Conservation (phyloP, 2,329 filamentous ascomycete genomes). For the Claviceps digitariae region DNA sequence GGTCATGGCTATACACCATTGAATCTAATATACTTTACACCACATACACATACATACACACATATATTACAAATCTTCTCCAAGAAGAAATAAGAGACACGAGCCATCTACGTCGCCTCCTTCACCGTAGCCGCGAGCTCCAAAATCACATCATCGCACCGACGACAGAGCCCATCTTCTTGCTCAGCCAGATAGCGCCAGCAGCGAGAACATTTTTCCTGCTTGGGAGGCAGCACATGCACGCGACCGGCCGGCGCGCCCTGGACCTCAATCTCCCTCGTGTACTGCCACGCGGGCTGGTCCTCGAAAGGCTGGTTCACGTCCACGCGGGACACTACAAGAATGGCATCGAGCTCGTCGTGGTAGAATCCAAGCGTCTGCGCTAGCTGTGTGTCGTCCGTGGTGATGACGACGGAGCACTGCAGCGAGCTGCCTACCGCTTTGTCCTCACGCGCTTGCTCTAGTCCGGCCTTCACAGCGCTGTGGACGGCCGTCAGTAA, state of each 20-base stretch:
- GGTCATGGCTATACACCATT: too few relatives aligned
- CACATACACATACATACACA: background rate
- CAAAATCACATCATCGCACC: constrained; percentile 56
- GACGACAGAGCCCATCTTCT: constrained; percentile 52
- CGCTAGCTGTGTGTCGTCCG: constrained; percentile 24
- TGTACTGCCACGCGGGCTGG: constrained; percentile 26
- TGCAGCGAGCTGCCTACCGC: constrained; percentile 70
- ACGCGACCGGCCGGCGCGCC: constrained; percentile 22
- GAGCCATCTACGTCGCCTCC: background rate
- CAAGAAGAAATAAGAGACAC: background rate
- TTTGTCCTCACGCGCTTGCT: constrained; percentile 58
- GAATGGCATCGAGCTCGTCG: constrained; percentile 47
- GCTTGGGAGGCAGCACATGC: constrained; percentile 33
- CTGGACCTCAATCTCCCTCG: constrained; percentile 27
- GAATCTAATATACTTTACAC: too few relatives aligned
- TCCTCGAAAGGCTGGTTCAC: constrained; percentile 24
- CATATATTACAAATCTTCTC: background rate
- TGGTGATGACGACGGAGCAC: constrained; percentile 49
- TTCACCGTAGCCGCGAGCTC: constrained; percentile 6
- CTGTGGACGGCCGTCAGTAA: constrained; percentile 42
- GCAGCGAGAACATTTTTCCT: constrained; percentile 70
- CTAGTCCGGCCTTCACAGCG: constrained; percentile 62
- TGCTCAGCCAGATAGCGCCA: constrained; percentile 72
- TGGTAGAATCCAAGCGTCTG: constrained; percentile 25
- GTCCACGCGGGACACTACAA: constrained; percentile 54